phyloP scores from a whole-genome alignment of 768 basidiomycete genomes.

The Mycena floridula region DNA sequence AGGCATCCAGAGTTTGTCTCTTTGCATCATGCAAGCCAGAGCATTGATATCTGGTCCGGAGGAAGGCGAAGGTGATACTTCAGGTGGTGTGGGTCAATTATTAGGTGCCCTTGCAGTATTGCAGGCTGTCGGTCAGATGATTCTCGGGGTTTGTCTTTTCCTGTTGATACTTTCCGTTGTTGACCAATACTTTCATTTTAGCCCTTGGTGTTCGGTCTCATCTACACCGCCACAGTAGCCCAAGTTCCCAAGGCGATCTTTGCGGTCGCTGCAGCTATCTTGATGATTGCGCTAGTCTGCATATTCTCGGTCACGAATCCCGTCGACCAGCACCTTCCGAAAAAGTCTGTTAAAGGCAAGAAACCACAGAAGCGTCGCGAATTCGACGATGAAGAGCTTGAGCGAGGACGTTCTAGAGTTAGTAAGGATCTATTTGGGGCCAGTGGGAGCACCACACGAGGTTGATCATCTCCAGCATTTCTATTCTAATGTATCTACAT shows the following conservation, averaged over 20 bases:
- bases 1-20: constrained; percentile 65
- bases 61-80: constrained; percentile 10
- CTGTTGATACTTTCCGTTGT: constrained; percentile 3
- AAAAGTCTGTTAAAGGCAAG: constrained; percentile 13
- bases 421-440: constrained; percentile 35
- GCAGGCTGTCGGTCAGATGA: constrained; percentile 65
- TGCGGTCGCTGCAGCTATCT: constrained; percentile 43
- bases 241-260: constrained; percentile 70
- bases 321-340: constrained; percentile 13
- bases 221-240: constrained; percentile 68
- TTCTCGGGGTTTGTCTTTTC: constrained; percentile 35
- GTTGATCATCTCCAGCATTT: no score
- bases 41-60: constrained; percentile 22
- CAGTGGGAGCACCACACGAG: constrained; percentile 9
- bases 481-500: no score
- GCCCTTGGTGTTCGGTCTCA: constrained; percentile 69
- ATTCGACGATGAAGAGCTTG: constrained; percentile 19
- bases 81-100: constrained; percentile 41
- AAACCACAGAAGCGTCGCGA: constrained; percentile 14
- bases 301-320: constrained; percentile 37
- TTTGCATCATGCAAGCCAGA: constrained; percentile 52
- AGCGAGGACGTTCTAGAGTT: constrained; percentile 39
- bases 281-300: constrained; percentile 31
- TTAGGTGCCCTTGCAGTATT: constrained; percentile 71
- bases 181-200: constrained; percentile 10